Conservation (phyloP, 1,284 basidiomycete species). For the Tylopilus sp. region DNA sequence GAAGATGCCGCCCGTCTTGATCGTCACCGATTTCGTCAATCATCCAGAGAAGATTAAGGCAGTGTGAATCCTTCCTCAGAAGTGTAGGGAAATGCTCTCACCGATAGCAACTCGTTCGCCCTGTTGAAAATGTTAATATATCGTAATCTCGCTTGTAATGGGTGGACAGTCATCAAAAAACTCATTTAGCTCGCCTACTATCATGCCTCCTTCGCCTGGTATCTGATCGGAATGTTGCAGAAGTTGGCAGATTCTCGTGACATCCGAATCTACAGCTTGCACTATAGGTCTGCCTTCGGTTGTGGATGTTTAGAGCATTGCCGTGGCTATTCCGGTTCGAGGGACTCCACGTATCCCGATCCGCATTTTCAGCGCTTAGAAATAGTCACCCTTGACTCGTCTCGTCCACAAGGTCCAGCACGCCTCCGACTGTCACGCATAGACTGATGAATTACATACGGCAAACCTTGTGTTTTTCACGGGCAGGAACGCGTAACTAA, state of each 20-base stretch:
- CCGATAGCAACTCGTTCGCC: conserved; percentile 56
- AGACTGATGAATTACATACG: not conserved
- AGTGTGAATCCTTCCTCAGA: conserved; percentile 58
- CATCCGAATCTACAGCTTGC: not conserved
- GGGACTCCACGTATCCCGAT: not conserved
- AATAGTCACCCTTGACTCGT: no score
- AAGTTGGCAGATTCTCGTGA: not conserved
- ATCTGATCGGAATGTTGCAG: no score
- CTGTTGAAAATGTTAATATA: conserved; percentile 45
- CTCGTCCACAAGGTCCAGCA: not conserved
- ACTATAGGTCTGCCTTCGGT: not conserved
- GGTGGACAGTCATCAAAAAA: no score
- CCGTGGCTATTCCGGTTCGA: not conserved
- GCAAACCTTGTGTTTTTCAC: not conserved
- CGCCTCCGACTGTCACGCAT: not conserved
- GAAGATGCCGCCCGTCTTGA: conserved; percentile 50
- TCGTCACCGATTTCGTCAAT: conserved; percentile 69
- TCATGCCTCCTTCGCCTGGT: no score
- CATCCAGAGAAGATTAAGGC: conserved; percentile 62
- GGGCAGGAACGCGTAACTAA: not conserved
- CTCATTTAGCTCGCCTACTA: no score
- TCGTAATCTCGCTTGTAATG: no score
- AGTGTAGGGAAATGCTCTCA: conserved; percentile 58
- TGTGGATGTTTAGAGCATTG: not conserved
- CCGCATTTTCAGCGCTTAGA: not conserved